Conservation (phyloP, 306 rosid species). For the Cicer yamashitae region DNA sequence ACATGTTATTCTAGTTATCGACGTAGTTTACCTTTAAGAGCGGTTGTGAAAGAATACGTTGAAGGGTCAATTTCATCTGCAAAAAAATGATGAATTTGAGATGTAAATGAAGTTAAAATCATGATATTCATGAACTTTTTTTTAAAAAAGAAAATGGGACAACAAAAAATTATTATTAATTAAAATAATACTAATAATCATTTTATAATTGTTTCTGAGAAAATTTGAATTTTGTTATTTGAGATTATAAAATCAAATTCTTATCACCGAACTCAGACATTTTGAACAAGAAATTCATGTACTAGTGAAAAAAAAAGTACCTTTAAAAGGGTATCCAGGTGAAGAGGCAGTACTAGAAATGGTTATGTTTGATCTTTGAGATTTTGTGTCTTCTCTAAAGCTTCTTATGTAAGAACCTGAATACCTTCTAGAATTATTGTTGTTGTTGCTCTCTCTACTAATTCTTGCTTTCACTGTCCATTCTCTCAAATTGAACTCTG, state of each 20-base stretch:
- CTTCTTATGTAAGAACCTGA: slow-evolving; percentile 90
- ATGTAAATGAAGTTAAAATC: slow-evolving; percentile 19
- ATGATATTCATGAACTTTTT: neutral
- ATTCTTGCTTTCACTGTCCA: slow-evolving; percentile 69
- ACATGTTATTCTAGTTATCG: neutral
- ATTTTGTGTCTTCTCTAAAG: slow-evolving; percentile 85
- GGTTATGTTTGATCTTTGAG: slow-evolving; percentile 82
- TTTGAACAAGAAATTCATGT: neutral
- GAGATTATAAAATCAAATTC: too few relatives aligned
- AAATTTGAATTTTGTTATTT: too few relatives aligned
- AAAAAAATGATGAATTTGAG: slow-evolving; percentile 21
- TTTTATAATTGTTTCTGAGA: too few relatives aligned
- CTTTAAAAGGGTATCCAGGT: slow-evolving; percentile 84
- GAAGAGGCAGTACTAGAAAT: slow-evolving; percentile 94
- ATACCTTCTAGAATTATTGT: slow-evolving; percentile 66
- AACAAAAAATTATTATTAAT: too few relatives aligned
- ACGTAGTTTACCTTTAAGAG: slow-evolving; percentile 69
- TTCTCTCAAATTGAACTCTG: slow-evolving; percentile 77
- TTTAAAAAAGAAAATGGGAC: too few relatives aligned
- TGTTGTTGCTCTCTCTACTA: slow-evolving; percentile 52
- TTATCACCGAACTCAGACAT: too few relatives aligned
- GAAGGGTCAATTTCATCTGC: slow-evolving; percentile 98
- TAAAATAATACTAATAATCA: too few relatives aligned
- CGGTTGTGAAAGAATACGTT: slow-evolving; percentile 89
- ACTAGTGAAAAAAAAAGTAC: slow-evolving; percentile 42